Percentiles rank a stretch among this genome's conserved stretches.
phyloP scores from a whole-genome alignment of 257 asterid genomes.

The Solanum dulcamara region DNA sequence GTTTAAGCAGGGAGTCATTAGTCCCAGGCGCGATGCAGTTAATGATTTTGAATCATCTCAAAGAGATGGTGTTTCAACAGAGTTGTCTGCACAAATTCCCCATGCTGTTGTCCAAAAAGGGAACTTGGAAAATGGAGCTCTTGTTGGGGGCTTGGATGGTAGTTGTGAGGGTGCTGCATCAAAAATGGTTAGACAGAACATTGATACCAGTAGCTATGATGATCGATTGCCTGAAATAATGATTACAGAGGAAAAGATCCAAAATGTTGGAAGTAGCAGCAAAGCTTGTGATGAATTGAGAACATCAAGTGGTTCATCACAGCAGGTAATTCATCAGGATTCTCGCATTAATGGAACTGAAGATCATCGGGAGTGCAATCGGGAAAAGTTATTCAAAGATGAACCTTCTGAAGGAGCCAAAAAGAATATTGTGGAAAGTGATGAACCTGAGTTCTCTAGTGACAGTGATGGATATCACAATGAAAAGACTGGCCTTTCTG shows the following conservation, averaged over 20 bases:
- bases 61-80: constrained; percentile 9
- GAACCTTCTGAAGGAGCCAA: constrained; percentile 1
- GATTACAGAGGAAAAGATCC: constrained; percentile 13
- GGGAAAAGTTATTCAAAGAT: constrained; percentile 1
- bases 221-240: constrained; percentile 13
- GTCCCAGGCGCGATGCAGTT: background rate
- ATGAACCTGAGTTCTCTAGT: constrained; percentile 12
- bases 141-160: background rate
- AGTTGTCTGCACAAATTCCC: background rate
- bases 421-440: constrained; percentile 3
- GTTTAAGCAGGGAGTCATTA: constrained; percentile 21
- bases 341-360: constrained; percentile 1
- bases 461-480: constrained; percentile 28
- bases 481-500: constrained; percentile 24
- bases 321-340: background rate
- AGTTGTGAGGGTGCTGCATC: constrained; percentile 5
- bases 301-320: background rate
- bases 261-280: constrained; percentile 14
- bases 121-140: constrained; percentile 5
- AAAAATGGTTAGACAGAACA: background rate
- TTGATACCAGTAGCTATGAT: constrained; percentile 9
- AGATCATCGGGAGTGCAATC: background rate
- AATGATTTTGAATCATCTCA: constrained; percentile 5
- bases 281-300: constrained; percentile 8
- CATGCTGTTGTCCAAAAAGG: background rate